Percentiles rank a stretch among this genome's conserved stretches.
These are phyloP conservation scores for Ambrosia trifida DNA, from an alignment of 129 eudicot species.

Conservation along the genomic window DNA sequence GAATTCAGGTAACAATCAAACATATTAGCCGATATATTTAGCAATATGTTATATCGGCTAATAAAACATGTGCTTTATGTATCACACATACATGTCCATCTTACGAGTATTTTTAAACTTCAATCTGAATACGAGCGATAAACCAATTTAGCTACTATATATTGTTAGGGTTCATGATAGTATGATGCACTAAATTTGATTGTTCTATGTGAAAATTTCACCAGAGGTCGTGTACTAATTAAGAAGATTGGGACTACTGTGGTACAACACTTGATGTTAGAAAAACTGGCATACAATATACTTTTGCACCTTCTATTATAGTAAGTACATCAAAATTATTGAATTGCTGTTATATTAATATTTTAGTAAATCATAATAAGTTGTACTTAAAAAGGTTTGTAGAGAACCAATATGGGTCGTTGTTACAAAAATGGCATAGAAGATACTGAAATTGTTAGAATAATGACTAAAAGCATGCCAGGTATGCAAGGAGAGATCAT, in stretches of 20 bases:
- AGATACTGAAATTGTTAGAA: slow-evolving; percentile 41
- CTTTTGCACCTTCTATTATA: slow-evolving; percentile 80
- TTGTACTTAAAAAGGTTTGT: slow-evolving; percentile 39
- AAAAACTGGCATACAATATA: slow-evolving; percentile 72
- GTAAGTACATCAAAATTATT: slow-evolving; percentile 28
- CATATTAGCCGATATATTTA: no score
- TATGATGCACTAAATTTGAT: neutral
- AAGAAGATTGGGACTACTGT: slow-evolving; percentile 76
- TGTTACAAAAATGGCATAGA: slow-evolving; percentile 52
- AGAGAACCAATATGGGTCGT: slow-evolving; percentile 63
- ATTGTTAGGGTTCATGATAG: no score
- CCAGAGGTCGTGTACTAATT: slow-evolving; percentile 65
- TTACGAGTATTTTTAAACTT: no score
- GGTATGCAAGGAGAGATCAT: slow-evolving; percentile 35
- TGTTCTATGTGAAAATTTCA: neutral
- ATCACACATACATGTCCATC: no score
- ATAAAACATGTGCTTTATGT: no score
- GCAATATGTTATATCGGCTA: no score
- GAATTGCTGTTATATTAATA: neutral
- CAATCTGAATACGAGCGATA: no score
- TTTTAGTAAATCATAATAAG: neutral
- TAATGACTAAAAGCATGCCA: slow-evolving; percentile 40
- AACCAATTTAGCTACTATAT: no score
- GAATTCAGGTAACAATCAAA: no score
- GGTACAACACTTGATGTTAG: slow-evolving; percentile 72